These are phyloP conservation scores for Xenosphaeropsis pyriputrescens DNA, from an alignment of 2,329 filamentous ascomycete species.

Conservation along the genomic window DNA sequence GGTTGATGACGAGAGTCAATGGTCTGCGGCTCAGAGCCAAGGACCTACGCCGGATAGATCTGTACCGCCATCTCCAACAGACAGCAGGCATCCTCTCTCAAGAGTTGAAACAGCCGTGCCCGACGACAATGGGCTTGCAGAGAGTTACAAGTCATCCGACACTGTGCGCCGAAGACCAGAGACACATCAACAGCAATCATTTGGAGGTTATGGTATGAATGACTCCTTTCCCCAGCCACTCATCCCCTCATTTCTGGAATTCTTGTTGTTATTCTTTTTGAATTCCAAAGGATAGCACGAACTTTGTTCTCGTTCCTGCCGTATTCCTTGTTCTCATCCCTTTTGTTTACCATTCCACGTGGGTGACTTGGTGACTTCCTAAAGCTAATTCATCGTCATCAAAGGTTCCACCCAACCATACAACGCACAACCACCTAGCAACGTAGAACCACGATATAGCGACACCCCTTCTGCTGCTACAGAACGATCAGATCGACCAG, in stretches of 20 bases:
- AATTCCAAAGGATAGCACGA: background rate
- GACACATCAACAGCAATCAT: conserved; percentile 10
- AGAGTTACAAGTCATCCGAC: conserved; percentile 43
- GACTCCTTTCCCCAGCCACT: too few relatives aligned
- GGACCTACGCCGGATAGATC: conserved; percentile 9
- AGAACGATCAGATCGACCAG: conserved; percentile 1
- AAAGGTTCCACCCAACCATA: conserved; percentile 1
- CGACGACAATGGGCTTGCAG: conserved; percentile 30
- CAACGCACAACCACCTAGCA: background rate
- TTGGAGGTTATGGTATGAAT: conserved; percentile 36
- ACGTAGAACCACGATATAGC: conserved; percentile 10
- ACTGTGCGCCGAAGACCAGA: conserved; percentile 44
- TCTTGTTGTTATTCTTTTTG: too few relatives aligned
- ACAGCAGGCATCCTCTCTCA: conserved; percentile 27
- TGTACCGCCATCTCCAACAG: conserved; percentile 29
- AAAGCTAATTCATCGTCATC: background rate
- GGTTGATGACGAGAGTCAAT: too few relatives aligned
- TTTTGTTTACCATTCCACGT: background rate
- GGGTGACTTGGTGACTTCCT: background rate
- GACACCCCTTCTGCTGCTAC: conserved; percentile 9
- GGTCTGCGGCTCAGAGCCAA: conserved; percentile 4
- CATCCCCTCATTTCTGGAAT: too few relatives aligned
- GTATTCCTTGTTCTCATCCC: background rate
- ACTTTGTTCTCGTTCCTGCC: background rate
- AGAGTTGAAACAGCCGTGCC: conserved; percentile 11